Conservation (phyloP, 805 yeast genomes). For the Scheffersomyces spartinae region DNA sequence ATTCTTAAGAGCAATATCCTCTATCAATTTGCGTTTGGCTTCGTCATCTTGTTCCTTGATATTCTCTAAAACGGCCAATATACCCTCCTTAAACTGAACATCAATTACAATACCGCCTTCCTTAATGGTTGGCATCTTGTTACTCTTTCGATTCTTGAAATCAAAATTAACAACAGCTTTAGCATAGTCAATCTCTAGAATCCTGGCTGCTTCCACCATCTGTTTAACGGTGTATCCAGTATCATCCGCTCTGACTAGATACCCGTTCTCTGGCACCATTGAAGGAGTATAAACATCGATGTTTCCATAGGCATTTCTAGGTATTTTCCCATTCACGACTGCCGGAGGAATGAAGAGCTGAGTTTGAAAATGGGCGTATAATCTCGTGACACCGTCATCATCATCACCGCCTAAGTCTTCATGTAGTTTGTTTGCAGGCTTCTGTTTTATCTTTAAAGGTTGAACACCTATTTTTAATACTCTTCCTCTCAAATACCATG, state of each 20-base stretch:
- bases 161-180: slow-evolving; percentile 84
- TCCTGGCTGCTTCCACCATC: slow-evolving; percentile 60
- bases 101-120: slow-evolving; percentile 73
- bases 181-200: slow-evolving; percentile 67
- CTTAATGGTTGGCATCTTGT: slow-evolving; percentile 44
- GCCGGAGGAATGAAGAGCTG: slow-evolving; percentile 58
- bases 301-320: slow-evolving; percentile 72
- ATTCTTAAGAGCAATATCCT: slow-evolving; percentile 36
- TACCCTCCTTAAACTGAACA: slow-evolving; percentile 46
- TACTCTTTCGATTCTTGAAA: slow-evolving; percentile 34
- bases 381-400: slow-evolving; percentile 43
- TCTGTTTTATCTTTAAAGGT: slow-evolving; percentile 41
- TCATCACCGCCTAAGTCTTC: slow-evolving; percentile 28
- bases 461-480: slow-evolving; percentile 59
- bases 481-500: slow-evolving; percentile 81
- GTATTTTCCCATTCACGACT: slow-evolving; percentile 52
- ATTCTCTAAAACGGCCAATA: slow-evolving; percentile 37
- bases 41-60: slow-evolving; percentile 39
- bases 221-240: slow-evolving; percentile 26
- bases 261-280: slow-evolving; percentile 81
- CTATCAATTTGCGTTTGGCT: slow-evolving; percentile 29
- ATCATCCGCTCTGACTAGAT: slow-evolving; percentile 35
- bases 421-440: slow-evolving; percentile 8
- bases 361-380: slow-evolving; percentile 76
- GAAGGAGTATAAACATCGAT: slow-evolving; percentile 65